Evolutionary conservation across 257 asterid species (phyloP).

Genomic region (Fraxinus excelsior): DNA sequence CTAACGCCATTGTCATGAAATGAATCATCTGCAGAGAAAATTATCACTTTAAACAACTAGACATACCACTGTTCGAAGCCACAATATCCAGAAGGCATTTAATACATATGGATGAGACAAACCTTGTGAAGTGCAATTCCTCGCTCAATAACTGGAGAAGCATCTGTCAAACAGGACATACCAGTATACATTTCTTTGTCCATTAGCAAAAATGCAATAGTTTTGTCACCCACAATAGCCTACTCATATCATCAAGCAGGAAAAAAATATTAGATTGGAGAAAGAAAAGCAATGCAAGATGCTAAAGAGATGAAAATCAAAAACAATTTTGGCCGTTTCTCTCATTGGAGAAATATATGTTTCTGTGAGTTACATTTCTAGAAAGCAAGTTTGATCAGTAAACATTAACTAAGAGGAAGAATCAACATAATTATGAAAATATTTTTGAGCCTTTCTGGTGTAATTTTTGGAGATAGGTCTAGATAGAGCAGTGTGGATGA

Average conservation of each 20-base stretch:
- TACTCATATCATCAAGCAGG: constrained; percentile 37
- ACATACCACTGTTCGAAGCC: constrained; percentile 3
- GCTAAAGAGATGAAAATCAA: constrained; percentile 17
- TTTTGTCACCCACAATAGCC: constrained; percentile 97
- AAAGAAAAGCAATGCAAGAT: neutral
- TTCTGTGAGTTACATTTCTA: neutral
- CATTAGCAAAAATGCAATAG: constrained; percentile 85
- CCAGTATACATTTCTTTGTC: constrained; percentile 95
- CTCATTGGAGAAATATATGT: neutral
- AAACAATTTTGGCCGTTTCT: constrained; percentile 2
- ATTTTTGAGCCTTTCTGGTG: neutral
- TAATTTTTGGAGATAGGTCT: neutral
- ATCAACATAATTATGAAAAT: neutral
- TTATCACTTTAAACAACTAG: constrained; percentile 17
- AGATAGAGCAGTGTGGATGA: neutral
- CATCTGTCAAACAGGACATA: constrained; percentile 84
- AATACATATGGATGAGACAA: constrained; percentile 28
- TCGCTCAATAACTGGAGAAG: constrained; percentile 81
- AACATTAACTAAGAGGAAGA: neutral
- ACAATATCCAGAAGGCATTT: constrained; percentile 17
- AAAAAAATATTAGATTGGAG: constrained; percentile 19
- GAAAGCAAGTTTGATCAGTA: constrained; percentile 4
- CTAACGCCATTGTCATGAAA: constrained; percentile 89
- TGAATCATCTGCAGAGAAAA: constrained; percentile 82
- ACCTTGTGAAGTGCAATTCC: constrained; percentile 99